Evolutionary conservation across 176 grass and related monocot species (phyloP).

Genomic region (Tuctoria greenei): DNA sequence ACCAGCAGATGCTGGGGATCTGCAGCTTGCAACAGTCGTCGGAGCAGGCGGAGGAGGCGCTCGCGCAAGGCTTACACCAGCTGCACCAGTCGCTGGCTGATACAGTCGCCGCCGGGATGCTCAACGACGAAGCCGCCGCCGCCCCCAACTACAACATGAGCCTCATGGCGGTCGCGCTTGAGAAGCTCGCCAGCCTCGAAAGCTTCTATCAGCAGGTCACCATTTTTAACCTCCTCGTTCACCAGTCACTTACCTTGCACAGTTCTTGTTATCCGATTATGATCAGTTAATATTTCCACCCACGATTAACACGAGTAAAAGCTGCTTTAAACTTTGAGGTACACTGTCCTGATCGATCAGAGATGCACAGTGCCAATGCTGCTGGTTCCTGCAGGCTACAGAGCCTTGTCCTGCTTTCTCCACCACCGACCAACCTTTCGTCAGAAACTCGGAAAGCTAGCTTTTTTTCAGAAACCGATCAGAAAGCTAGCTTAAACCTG

Average conservation of each 20-base stretch:
- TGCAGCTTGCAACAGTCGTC: constrained; percentile 78
- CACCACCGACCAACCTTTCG: constrained; percentile 35
- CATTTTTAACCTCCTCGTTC: background rate
- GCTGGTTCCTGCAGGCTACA: constrained; percentile 36
- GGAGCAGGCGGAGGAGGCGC: constrained; percentile 87
- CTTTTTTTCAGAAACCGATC: too few species aligned
- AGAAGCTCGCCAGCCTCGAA: constrained; percentile 79
- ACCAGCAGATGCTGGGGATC: constrained; percentile 80
- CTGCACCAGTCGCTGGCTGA: constrained; percentile 70
- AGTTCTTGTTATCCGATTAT: background rate
- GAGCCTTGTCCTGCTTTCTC: constrained; percentile 30
- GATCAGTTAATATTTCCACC: background rate
- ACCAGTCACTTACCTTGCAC: too few species aligned
- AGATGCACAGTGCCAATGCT: constrained; percentile 19
- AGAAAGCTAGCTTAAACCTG: constrained; percentile 35
- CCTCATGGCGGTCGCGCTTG: constrained; percentile 68
- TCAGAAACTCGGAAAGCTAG: too few species aligned
- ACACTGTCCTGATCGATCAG: constrained; percentile 40
- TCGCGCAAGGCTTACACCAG: constrained; percentile 76
- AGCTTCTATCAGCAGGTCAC: constrained; percentile 73
- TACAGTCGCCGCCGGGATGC: constrained; percentile 62
- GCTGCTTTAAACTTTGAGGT: constrained; percentile 4
- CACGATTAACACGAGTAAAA: constrained; percentile 12
- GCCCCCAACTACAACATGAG: constrained; percentile 62
- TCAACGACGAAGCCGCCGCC: constrained; percentile 51